A percentile compares a stretch with the other conserved stretches of the same genome.
phyloP scores from a whole-genome alignment of 257 asterid species.

The Scutellaria baicalensis region DNA sequence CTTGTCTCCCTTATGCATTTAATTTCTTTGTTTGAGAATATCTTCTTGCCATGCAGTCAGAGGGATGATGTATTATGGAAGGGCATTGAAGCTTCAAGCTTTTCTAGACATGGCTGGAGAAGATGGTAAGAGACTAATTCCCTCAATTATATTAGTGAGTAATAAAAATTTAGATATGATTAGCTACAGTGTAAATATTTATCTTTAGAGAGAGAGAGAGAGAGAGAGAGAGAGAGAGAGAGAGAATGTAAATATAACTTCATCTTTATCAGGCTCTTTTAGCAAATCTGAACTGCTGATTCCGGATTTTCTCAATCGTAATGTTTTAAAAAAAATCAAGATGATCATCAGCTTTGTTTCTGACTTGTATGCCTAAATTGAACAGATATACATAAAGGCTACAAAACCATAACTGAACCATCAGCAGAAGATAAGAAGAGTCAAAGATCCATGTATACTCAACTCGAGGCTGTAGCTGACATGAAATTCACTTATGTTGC shows the following conservation, averaged over 20 bases:
- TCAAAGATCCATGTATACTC: constrained; percentile 67
- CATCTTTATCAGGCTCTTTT: not conserved
- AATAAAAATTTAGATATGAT: not conserved
- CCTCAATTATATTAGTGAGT: not conserved
- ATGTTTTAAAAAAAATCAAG: not conserved
- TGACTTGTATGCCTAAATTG: constrained; percentile 1
- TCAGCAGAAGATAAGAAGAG: constrained; percentile 63
- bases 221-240: not conserved
- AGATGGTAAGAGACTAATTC: constrained; percentile 35
- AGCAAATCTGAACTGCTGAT: not conserved
- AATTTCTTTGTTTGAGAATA: not conserved
- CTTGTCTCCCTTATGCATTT: not conserved
- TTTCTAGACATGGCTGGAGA: constrained; percentile 80
- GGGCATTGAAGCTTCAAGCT: constrained; percentile 86
- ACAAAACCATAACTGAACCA: constrained; percentile 50
- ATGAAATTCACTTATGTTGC: constrained; percentile 86
- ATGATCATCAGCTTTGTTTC: not conserved
- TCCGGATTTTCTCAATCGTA: not conserved
- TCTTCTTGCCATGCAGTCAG: constrained; percentile 44
- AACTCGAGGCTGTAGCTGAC: constrained; percentile 76
- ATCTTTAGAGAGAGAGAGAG: not conserved
- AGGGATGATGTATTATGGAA: constrained; percentile 86
- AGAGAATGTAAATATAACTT: not conserved
- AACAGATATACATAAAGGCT: constrained; percentile 74
- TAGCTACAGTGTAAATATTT: not conserved